Evolutionary conservation across 192 early-diverging fungal genomes (phyloP).

Genomic region (Coemansia sp.): DNA sequence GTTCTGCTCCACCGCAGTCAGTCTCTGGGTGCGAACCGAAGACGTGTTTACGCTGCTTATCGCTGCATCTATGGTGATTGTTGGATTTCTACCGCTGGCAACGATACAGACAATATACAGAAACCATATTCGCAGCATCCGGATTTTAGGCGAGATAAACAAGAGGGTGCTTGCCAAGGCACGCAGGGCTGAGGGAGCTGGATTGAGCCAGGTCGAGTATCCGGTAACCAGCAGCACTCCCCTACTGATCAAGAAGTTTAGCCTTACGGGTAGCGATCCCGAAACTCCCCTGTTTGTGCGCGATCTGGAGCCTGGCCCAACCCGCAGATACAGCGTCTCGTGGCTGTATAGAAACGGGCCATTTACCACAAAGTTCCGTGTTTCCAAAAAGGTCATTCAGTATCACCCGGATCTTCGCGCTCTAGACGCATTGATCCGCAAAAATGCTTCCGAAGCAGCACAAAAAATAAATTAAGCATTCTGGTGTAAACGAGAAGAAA

Average conservation of each 20-base stretch:
- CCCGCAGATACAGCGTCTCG: constrained; percentile 27
- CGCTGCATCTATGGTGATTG: constrained; percentile 23
- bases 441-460: constrained; percentile 12
- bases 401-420: constrained; percentile 40
- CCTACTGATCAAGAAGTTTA: constrained; percentile 30
- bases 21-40: constrained; percentile 28
- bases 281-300: constrained; percentile 24
- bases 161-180: constrained; percentile 8
- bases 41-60: constrained; percentile 33
- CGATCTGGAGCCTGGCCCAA: constrained; percentile 31
- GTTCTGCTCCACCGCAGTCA: constrained; percentile 20
- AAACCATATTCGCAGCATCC: constrained; percentile 37
- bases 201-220: constrained; percentile 36
- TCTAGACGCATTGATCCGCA: constrained; percentile 30
- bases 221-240: constrained; percentile 35
- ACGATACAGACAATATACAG: constrained; percentile 26
- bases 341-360: constrained; percentile 25
- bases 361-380: constrained; percentile 13
- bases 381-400: constrained; percentile 39
- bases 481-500: constrained; percentile 18
- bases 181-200: constrained; percentile 9
- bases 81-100: constrained; percentile 37
- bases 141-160: constrained; percentile 32
- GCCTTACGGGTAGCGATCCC: constrained; percentile 22
- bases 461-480: background rate